Evolutionary conservation across 345 rosid genomes (phyloP).

Genomic region (Boechera stricta): DNA sequence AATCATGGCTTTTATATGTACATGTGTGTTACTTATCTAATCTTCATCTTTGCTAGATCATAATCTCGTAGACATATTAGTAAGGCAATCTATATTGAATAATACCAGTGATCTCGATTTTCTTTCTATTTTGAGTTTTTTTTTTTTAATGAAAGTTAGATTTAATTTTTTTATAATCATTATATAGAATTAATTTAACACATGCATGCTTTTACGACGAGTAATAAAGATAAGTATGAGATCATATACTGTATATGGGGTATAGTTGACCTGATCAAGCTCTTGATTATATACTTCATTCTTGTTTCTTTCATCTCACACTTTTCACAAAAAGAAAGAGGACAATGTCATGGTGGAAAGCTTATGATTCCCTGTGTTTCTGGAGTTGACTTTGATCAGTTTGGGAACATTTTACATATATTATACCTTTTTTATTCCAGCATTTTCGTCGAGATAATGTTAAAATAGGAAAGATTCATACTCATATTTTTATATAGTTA

Average conservation of each 20-base stretch:
- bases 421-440: neutral
- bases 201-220: slow-evolving; percentile 19
- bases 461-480: slow-evolving; percentile 1
- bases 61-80: neutral
- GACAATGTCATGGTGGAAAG: slow-evolving; percentile 19
- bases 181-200: neutral
- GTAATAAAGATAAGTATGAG: slow-evolving; percentile 14
- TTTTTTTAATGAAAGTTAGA: neutral
- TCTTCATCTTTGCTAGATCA: neutral
- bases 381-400: slow-evolving; percentile 39
- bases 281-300: neutral
- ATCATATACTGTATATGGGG: slow-evolving; percentile 1
- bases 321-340: neutral
- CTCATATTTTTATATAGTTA: slow-evolving; percentile 14
- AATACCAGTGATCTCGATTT: neutral
- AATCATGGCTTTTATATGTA: neutral
- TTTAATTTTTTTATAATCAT: neutral
- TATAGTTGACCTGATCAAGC: slow-evolving; percentile 25
- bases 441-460: slow-evolving; percentile 12
- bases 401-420: slow-evolving; percentile 11
- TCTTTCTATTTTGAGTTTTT: neutral
- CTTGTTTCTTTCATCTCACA: slow-evolving; percentile 7
- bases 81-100: neutral
- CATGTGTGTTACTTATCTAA: neutral
- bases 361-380: slow-evolving; percentile 34